These are phyloP conservation scores for Starmerella powellii DNA, from an alignment of 805 yeast species.

Conservation along the genomic window DNA sequence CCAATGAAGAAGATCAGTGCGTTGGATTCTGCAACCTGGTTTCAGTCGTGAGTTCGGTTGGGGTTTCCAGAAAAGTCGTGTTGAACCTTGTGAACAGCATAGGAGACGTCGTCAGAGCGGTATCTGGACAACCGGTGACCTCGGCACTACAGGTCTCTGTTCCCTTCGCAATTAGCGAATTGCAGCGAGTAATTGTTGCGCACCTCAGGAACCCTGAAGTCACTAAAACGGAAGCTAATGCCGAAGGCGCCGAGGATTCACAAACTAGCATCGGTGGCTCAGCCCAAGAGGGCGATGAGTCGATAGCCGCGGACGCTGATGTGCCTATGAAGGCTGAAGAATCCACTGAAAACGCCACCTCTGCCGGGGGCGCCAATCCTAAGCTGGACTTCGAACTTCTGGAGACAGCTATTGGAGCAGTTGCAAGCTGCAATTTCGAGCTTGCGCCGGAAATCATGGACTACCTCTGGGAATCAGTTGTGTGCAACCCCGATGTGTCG, in stretches of 20 bases:
- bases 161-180: slow-evolving; percentile 51
- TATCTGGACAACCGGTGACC: slow-evolving; percentile 37
- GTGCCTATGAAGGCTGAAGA: no score
- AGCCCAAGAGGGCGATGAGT: no score
- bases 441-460: slow-evolving; percentile 4
- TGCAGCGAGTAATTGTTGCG: slow-evolving; percentile 38
- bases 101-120: slow-evolving; percentile 35
- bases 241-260: background rate
- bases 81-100: slow-evolving; percentile 29
- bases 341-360: background rate
- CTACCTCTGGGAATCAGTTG: slow-evolving; percentile 9
- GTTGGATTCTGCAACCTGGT: slow-evolving; percentile 61
- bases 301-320: no score
- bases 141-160: slow-evolving; percentile 59
- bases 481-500: background rate
- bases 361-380: background rate
- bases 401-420: slow-evolving; percentile 1
- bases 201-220: background rate
- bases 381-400: slow-evolving; percentile 9
- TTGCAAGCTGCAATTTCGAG: background rate
- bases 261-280: no score
- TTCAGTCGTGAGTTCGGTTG: slow-evolving; percentile 24
- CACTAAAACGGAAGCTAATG: background rate
- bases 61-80: slow-evolving; percentile 5
- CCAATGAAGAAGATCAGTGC: slow-evolving; percentile 42